Conservation (phyloP, 768 basidiomycete genomes). For the Termitomyces sp. region DNA sequence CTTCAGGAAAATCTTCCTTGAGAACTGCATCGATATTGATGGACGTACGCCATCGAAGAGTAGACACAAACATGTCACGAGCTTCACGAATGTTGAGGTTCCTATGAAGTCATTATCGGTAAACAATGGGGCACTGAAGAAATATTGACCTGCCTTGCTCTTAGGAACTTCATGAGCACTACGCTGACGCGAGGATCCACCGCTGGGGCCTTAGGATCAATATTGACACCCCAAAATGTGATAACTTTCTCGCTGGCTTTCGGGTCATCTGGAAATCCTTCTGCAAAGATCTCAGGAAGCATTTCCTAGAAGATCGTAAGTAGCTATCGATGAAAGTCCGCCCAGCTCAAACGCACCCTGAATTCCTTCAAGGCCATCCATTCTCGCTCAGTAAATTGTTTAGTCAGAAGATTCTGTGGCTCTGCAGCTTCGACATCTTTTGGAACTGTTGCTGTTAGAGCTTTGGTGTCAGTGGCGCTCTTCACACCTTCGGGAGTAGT, state of each 20-base stretch:
- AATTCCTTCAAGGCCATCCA: slow-evolving; percentile 69
- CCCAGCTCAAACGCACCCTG: slow-evolving; percentile 42
- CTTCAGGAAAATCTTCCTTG: slow-evolving; percentile 59
- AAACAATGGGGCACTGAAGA: neutral
- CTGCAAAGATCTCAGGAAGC: slow-evolving; percentile 51
- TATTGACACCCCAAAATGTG: slow-evolving; percentile 66
- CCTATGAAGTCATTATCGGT: slow-evolving; percentile 24
- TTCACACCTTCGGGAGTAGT: neutral
- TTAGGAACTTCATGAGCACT: slow-evolving; percentile 76
- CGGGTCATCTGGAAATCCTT: slow-evolving; percentile 58
- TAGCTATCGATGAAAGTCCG: neutral
- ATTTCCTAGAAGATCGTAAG: slow-evolving; percentile 23
- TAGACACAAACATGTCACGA: slow-evolving; percentile 61
- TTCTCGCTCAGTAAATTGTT: slow-evolving; percentile 67
- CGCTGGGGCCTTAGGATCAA: slow-evolving; percentile 52
- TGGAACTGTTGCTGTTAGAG: slow-evolving; percentile 2
- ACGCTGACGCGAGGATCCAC: slow-evolving; percentile 68
- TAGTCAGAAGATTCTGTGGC: slow-evolving; percentile 67
- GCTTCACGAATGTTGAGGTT: slow-evolving; percentile 53
- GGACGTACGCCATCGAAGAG: slow-evolving; percentile 67
- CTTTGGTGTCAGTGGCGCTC: slow-evolving; percentile 1
- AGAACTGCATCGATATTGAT: slow-evolving; percentile 59
- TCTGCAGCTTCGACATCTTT: slow-evolving; percentile 34
- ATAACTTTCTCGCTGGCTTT: slow-evolving; percentile 49
- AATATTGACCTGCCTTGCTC: slow-evolving; percentile 53